phyloP scores from a whole-genome alignment of 805 yeast genomes.

The Kodamaea kaohsiungensis region DNA sequence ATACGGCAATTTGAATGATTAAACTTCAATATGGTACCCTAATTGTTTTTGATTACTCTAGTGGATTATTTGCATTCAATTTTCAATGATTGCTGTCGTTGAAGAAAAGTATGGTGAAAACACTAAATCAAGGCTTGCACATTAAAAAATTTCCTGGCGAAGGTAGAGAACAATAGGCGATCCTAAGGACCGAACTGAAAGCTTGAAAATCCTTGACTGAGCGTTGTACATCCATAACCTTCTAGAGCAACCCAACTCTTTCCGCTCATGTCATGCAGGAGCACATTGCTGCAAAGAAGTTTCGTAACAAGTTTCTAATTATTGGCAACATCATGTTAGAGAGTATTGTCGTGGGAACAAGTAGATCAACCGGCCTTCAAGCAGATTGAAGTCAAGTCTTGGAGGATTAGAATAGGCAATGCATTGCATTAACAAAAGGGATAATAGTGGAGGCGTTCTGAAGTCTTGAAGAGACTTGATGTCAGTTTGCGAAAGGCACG shows the following conservation, averaged over 20 bases:
- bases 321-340: slow-evolving; percentile 55
- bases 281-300: slow-evolving; percentile 49
- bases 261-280: slow-evolving; percentile 62
- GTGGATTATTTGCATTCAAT: too few species aligned
- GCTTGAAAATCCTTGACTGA: too few species aligned
- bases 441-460: slow-evolving; percentile 33
- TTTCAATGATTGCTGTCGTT: too few species aligned
- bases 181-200: slow-evolving; percentile 33
- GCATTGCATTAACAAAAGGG: slow-evolving; percentile 26
- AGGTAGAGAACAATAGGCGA: too few species aligned
- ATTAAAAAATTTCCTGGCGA: too few species aligned
- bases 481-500: neutral
- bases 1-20: too few species aligned
- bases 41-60: too few species aligned
- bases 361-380: slow-evolving; percentile 46
- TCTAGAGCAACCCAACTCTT: too few species aligned
- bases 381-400: slow-evolving; percentile 52
- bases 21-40: too few species aligned
- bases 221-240: too few species aligned
- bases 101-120: too few species aligned
- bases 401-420: slow-evolving; percentile 41
- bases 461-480: neutral
- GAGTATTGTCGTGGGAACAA: slow-evolving; percentile 52
- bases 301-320: slow-evolving; percentile 60
- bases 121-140: too few species aligned